Base-by-base conservation (phyloP, 306 rosid genomes). In the Phaseolus lunatus region DNA sequence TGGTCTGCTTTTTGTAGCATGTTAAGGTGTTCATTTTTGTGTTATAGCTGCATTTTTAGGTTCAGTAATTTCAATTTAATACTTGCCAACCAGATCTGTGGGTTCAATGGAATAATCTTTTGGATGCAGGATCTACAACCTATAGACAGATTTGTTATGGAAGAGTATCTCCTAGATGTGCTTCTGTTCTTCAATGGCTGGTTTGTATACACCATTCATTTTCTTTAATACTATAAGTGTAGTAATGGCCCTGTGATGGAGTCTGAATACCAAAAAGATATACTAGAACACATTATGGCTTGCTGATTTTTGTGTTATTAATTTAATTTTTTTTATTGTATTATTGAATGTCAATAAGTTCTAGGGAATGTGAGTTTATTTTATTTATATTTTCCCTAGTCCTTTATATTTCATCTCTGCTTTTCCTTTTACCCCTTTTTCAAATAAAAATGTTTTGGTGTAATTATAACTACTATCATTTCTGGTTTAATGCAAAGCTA, bases 171-270 rank as follows among this genome's bases (percentile, higher is more conserved):
- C 56, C 88, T 96, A 12, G 99, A 96, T 69, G 97, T 96, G 88
- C 99, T 96, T 77, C 87, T 86, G 75, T 96, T 85, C 92, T 89
- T 96, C 84, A 96, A 92, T 91, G 99, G 99, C 90, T 79, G 99
- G 99, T 96, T 90, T 79, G 97, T 89, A 54, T 48, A 26, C 50
- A 47, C 56, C 74, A 63, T 66, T 59, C 70, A 29, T 56, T 78
- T 50, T 62, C 44, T 26, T 77, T 66, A 12, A 41, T 59, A 35
- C 48, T 58, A 7, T 20, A 75, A 73, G 47, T 18, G 41, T 66
- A 15, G 31, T 57, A 20, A 63, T 80, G 54, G 12, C 29, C 13
- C 22, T 13, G 26, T n/a, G 57, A 39, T 20, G 26, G 4, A 23
- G 70, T 67, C 41, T 43, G 39, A 57, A 19, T 35, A n/a, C 23